Evolutionary conservation across 2,329 filamentous ascomycete species (phyloP).

Genomic region (Pseudogymnoascus sp.): DNA sequence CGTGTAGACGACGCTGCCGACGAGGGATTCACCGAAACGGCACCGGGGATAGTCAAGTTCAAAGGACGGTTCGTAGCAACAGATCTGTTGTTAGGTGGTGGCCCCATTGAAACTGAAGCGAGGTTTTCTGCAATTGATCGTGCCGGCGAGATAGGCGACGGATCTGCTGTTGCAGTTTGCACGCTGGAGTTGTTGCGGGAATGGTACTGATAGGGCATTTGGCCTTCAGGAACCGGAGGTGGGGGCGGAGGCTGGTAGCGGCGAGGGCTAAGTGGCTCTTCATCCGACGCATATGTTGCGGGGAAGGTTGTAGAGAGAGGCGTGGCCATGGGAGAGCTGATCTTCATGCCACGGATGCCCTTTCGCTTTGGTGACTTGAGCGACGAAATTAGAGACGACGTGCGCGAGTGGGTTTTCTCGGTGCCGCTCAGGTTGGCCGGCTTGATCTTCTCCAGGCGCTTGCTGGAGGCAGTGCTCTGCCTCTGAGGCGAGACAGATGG

Average conservation of each 20-base stretch:
- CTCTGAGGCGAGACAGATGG: slow-evolving; percentile 23
- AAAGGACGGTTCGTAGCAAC: not conserved
- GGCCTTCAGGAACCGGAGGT: slow-evolving; percentile 36
- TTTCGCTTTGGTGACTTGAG: slow-evolving; percentile 46
- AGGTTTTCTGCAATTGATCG: slow-evolving; percentile 19
- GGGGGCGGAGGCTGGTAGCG: slow-evolving; percentile 50
- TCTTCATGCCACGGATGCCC: slow-evolving; percentile 38
- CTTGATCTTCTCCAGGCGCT: slow-evolving; percentile 39
- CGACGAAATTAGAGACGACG: slow-evolving; percentile 52
- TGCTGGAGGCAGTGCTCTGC: slow-evolving; percentile 32
- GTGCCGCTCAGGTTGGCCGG: slow-evolving; percentile 29
- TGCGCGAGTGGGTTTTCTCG: slow-evolving; percentile 46
- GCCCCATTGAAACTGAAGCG: not conserved
- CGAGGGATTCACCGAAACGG: not conserved
- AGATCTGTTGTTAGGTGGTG: slow-evolving; percentile 5
- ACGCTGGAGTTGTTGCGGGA: slow-evolving; percentile 13
- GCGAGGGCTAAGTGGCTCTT: slow-evolving; percentile 48
- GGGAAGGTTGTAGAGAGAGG: slow-evolving; percentile 53
- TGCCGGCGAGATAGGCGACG: slow-evolving; percentile 18
- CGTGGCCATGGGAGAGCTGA: slow-evolving; percentile 58
- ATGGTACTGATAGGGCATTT: slow-evolving; percentile 2
- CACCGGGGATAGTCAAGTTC: not conserved
- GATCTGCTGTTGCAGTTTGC: slow-evolving; percentile 11
- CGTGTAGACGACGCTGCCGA: slow-evolving; percentile 39
- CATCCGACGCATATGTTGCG: slow-evolving; percentile 43